Percentiles rank a stretch among this genome's conserved stretches.
Conservation (phyloP, 179 eudicot species). For the Beta lomatogona region DNA sequence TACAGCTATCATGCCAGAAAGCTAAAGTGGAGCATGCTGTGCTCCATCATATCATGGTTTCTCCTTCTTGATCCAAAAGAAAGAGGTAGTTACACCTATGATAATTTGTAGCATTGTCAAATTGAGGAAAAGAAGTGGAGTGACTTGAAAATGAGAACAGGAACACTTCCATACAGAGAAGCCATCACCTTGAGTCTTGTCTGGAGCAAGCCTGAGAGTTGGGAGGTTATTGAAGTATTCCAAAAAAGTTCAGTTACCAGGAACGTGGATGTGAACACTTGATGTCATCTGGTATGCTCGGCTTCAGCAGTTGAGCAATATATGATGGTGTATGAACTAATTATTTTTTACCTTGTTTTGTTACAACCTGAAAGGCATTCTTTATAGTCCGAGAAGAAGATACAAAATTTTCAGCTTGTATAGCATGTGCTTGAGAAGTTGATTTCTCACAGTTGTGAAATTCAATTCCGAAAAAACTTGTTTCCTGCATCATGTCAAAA, state of each 20-base stretch:
- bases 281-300: not conserved
- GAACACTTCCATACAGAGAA: too few relatives aligned
- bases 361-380: not conserved
- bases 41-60: too few relatives aligned
- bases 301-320: constrained; percentile 19
- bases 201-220: not conserved
- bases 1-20: too few relatives aligned
- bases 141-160: too few relatives aligned
- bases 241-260: not conserved
- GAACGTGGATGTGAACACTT: not conserved
- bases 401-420: constrained; percentile 11
- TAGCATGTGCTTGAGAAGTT: constrained; percentile 1
- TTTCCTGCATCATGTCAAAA: not conserved
- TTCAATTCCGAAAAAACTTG: not conserved
- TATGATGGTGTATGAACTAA: not conserved
- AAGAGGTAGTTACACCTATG: too few relatives aligned
- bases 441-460: not conserved
- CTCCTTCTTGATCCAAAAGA: too few relatives aligned
- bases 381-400: not conserved
- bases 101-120: too few relatives aligned
- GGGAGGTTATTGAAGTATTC: not conserved
- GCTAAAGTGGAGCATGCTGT: too few relatives aligned
- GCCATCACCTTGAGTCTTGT: too few relatives aligned
- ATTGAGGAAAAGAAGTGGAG: too few relatives aligned
- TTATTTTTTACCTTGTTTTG: not conserved